These are phyloP conservation scores for Artemisia annua DNA, from an alignment of 129 eudicot species.

Conservation along the genomic window DNA sequence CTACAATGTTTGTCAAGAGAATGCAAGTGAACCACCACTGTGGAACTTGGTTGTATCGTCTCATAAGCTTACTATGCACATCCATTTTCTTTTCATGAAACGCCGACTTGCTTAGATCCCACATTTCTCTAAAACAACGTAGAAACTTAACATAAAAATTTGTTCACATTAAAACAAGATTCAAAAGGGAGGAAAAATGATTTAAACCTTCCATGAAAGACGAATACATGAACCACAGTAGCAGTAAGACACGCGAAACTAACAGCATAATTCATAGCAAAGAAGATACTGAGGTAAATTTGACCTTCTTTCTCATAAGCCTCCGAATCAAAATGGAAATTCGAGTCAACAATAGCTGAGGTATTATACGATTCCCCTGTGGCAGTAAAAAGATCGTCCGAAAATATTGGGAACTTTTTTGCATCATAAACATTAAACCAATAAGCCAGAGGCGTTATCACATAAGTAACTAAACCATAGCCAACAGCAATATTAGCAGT, in stretches of 20 bases:
- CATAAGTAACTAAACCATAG: conserved; percentile 37
- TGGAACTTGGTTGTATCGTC: conserved; percentile 40
- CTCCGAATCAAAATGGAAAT: conserved; percentile 35
- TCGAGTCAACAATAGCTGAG: conserved; percentile 29
- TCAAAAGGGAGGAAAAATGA: neutral
- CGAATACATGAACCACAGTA: conserved; percentile 41
- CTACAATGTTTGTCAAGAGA: conserved; percentile 26
- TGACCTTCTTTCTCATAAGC: conserved; percentile 45
- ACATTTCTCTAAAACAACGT: conserved; percentile 26
- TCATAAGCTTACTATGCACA: conserved; percentile 50
- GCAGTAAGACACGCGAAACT: conserved; percentile 56
- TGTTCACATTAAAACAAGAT: neutral
- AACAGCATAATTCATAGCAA: conserved; percentile 52
- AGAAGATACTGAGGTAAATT: conserved; percentile 49
- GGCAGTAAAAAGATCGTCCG: conserved; percentile 30
- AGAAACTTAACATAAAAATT: neutral
- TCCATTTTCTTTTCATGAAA: conserved; percentile 32
- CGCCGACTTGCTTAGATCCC: conserved; percentile 34
- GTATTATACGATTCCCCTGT: conserved; percentile 46
- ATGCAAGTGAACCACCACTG: conserved; percentile 46
- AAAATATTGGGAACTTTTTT: conserved; percentile 45
- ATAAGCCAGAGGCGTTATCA: conserved; percentile 37
- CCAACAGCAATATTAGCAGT: conserved; percentile 40
- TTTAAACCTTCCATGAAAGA: conserved; percentile 47
- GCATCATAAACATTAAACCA: conserved; percentile 42